Evolutionary conservation across 75 land plant species (phyloP).

Genomic region (Cupressus sempervirens): DNA sequence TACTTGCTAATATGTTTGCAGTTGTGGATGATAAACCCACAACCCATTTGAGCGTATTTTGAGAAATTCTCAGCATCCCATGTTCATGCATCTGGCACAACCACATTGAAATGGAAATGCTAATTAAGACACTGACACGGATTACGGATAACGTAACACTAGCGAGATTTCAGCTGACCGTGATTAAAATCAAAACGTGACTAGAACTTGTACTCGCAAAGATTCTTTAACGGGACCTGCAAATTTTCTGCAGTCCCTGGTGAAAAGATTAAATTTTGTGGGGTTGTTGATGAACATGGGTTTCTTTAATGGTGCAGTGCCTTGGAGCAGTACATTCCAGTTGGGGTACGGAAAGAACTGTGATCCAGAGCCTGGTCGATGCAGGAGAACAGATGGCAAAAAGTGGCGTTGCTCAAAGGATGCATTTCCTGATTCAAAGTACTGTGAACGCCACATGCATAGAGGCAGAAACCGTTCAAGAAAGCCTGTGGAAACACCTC

Average conservation of each 20-base stretch:
- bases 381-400: constrained; percentile 94
- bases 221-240: not conserved
- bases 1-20: not conserved
- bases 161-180: not conserved
- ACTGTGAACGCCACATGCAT: constrained; percentile 95
- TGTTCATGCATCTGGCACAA: not conserved
- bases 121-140: not conserved
- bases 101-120: not conserved
- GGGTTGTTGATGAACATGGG: not conserved
- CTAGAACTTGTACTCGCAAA: not conserved
- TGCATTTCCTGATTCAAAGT: constrained; percentile 83
- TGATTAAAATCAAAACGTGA: not conserved
- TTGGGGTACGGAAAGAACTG: constrained; percentile 34
- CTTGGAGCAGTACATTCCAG: constrained; percentile 36
- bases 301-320: constrained; percentile 21
- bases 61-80: not conserved
- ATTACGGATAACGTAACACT: not conserved
- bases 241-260: not conserved
- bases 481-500: constrained; percentile 26
- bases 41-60: not conserved
- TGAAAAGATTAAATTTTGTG: not conserved
- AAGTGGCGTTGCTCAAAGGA: constrained; percentile 94
- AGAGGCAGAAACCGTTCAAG: constrained; percentile 90
- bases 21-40: constrained; percentile 1
- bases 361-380: constrained; percentile 92